These are phyloP conservation scores for Pelargonium fulgidum DNA, from an alignment of 441 rosid species.

Conservation along the genomic window DNA sequence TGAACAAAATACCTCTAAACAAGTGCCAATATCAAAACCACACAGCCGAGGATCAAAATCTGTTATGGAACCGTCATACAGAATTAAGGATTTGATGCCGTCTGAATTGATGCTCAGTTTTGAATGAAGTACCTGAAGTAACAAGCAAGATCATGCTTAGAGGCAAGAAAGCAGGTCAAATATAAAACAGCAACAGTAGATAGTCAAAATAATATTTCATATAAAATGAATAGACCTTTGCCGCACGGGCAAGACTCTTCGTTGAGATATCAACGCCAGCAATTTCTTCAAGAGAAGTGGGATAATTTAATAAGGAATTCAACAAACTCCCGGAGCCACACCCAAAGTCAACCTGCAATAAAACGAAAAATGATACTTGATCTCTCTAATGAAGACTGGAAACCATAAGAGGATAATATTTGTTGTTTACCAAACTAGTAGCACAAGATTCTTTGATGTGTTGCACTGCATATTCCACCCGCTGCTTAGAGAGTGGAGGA, in stretches of 20 bases:
- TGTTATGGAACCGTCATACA: constrained; percentile 80
- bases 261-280: constrained; percentile 80
- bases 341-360: constrained; percentile 79
- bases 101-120: constrained; percentile 49
- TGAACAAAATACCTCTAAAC: constrained; percentile 65
- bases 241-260: constrained; percentile 81
- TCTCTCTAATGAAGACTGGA: constrained; percentile 11
- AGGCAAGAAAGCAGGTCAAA: too few relatives aligned
- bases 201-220: not conserved
- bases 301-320: constrained; percentile 74
- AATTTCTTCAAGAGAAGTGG: constrained; percentile 60
- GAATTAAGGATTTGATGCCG: constrained; percentile 55
- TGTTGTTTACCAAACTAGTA: constrained; percentile 52
- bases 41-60: constrained; percentile 59
- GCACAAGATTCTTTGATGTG: constrained; percentile 71
- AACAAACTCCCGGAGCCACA: constrained; percentile 92
- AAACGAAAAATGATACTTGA: constrained; percentile 14
- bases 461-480: constrained; percentile 81
- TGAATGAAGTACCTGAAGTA: constrained; percentile 64
- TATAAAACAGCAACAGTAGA: not conserved
- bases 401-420: constrained; percentile 11
- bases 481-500: constrained; percentile 92
- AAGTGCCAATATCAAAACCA: constrained; percentile 76
- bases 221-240: constrained; percentile 53
- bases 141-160: constrained; percentile 9